Evolutionary conservation across 139 green algal species (phyloP).

Genomic region (Chlamydomonas sphaeroides): DNA sequence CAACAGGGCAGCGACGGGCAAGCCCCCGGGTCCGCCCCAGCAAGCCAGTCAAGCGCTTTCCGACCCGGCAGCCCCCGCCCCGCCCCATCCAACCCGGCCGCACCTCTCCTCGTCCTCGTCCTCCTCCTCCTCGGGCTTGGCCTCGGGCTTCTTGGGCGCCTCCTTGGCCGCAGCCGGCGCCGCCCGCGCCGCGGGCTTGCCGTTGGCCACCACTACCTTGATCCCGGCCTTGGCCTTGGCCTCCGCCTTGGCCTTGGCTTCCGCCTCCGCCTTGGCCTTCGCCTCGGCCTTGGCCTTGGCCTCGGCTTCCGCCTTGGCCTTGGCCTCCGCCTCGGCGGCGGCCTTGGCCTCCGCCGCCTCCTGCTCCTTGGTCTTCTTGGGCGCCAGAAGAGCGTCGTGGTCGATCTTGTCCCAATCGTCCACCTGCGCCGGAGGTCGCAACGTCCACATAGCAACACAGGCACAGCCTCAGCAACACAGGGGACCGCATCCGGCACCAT

Average conservation of each 20-base stretch:
- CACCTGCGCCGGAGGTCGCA: too few species aligned
- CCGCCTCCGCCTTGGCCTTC: constrained; percentile 50
- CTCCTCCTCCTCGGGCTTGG: constrained; percentile 35
- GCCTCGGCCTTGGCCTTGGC: constrained; percentile 48
- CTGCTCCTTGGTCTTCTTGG: constrained; percentile 50
- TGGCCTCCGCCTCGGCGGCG: constrained; percentile 31
- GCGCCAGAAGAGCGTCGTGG: constrained; percentile 61
- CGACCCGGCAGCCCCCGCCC: too few species aligned
- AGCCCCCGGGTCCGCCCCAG: too few species aligned
- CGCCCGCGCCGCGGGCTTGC: neutral
- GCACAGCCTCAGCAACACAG: too few species aligned
- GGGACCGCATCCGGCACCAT: too few species aligned
- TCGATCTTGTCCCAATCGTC: constrained; percentile 81
- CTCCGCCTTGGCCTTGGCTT: constrained; percentile 27
- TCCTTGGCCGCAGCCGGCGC: constrained; percentile 8
- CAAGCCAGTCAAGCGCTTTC: too few species aligned
- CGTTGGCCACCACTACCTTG: too few species aligned
- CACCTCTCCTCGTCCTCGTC: constrained; percentile 54
- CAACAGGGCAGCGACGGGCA: too few species aligned
- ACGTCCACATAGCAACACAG: too few species aligned
- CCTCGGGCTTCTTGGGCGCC: neutral
- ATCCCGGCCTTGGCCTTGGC: neutral
- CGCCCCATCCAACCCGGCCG: neutral
- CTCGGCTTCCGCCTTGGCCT: constrained; percentile 27
- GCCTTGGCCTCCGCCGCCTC: constrained; percentile 38